These are phyloP conservation scores for Vitis hybrid DNA, from an alignment of 177 flowering plant species.

Conservation along the genomic window DNA sequence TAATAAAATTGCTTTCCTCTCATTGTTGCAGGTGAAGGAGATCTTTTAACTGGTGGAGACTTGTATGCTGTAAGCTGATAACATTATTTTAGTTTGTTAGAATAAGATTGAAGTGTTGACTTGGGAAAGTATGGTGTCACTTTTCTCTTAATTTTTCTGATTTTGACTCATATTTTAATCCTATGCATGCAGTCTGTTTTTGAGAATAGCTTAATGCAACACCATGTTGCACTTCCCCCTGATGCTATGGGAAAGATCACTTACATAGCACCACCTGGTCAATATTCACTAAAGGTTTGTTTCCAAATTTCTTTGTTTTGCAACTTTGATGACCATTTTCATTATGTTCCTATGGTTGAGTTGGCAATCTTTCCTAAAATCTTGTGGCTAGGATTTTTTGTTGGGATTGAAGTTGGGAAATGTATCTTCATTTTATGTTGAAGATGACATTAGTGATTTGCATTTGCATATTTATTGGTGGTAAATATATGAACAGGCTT, in stretches of 20 bases:
- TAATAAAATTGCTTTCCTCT: not conserved
- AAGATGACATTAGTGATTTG: too few relatives aligned
- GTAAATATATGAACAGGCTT: too few relatives aligned
- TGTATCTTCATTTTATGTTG: too few relatives aligned
- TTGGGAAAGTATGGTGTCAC: not conserved
- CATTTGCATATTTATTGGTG: too few relatives aligned
- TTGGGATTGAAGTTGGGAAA: too few relatives aligned
- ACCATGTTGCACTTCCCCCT: conserved; percentile 95
- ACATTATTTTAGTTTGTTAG: conserved; percentile 3
- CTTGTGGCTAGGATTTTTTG: too few relatives aligned
- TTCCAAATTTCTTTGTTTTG: not conserved
- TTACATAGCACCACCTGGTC: conserved; percentile 90
- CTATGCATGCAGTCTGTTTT: conserved; percentile 66
- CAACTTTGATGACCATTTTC: not conserved
- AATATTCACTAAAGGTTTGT: conserved; percentile 84
- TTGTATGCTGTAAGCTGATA: conserved; percentile 85
- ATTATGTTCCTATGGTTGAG: not conserved
- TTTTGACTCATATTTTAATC: not conserved
- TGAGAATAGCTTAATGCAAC: conserved; percentile 93
- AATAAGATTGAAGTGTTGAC: not conserved
- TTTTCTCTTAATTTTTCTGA: too few relatives aligned
- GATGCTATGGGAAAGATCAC: conserved; percentile 93
- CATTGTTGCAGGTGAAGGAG: conserved; percentile 77
- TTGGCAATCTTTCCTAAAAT: too few relatives aligned
- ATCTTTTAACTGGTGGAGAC: conserved; percentile 94